Base-by-base conservation (phyloP, 2,329 filamentous ascomycete genomes). In the Thelonectria discophora region DNA sequence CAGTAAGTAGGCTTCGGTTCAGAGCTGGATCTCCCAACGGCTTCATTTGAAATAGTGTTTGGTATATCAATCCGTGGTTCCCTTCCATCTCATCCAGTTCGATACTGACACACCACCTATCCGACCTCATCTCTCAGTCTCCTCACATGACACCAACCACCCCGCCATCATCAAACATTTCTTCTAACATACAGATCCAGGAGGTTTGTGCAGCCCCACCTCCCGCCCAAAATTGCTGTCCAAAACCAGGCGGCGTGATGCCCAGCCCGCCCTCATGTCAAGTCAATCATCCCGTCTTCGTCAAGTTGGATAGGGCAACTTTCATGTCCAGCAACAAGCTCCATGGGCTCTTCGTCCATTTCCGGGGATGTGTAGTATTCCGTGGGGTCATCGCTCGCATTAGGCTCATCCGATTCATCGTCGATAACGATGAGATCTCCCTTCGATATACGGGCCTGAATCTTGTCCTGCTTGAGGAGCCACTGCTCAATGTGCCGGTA, bases 401-500 rank as follows among this genome's bases (percentile, higher is more conserved):
- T 32, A 3, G 64, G 64, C 17, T 37, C 5, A 21, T 72, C 69
- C 10, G 67, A 68, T 10, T 71, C 66, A 7, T 68, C 68, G 6
- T 73, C 69, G 6, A 75, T 47, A 5, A 70, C 60, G 11, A 76
- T 40, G 2, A 71, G 34, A 21, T 74, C 62, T 2, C 69, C 62
- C 17, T 51, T 3, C 10, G 10, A 11, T 37, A 12, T 5, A 30
- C 5, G 1, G 6, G 60, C 65, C 17, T 63, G 57, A 17, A 81
- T 69, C 0, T 76, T 72, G 55, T 87, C 84, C 18, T 78, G 70
- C 1, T 72, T 63, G 13, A 84, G 72, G 1, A 87, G 70, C 76
- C 80, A 84, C 8, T 72, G 63, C 17, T 80, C 74, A 9, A 87
- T 68, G 50, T 85, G 82, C n/a, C 73, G 70, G 63, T 83, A 86